Conservation (phyloP, 1,284 basidiomycete genomes). For the Puccinia sorghi region DNA sequence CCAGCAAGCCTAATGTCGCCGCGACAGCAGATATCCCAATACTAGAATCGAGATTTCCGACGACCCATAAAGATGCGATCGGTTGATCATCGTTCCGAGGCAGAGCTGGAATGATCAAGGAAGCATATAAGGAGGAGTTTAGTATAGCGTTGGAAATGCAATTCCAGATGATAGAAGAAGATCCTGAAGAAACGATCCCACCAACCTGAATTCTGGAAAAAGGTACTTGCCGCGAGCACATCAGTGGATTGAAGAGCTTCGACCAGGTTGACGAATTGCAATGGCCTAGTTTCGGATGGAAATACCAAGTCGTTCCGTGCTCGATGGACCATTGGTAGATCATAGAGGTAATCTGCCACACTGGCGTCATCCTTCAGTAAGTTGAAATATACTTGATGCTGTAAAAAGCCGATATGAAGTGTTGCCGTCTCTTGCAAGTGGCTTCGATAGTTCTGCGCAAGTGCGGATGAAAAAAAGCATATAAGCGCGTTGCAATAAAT, state of each 20-base stretch:
- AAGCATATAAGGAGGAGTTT: no score
- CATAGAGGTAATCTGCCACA: conserved; percentile 81
- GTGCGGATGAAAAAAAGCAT: background rate
- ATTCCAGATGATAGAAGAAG: conserved; percentile 40
- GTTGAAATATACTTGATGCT: conserved; percentile 72
- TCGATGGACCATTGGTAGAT: conserved; percentile 71
- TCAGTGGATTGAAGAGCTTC: conserved; percentile 61
- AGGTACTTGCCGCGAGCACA: conserved; percentile 48
- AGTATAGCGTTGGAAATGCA: background rate
- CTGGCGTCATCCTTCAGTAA: conserved; percentile 65
- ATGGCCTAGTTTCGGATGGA: conserved; percentile 61
- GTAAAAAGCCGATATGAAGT: conserved; percentile 69
- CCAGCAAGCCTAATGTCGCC: conserved; percentile 69
- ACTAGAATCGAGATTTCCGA: conserved; percentile 75
- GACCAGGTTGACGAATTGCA: conserved; percentile 65
- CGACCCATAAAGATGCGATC: conserved; percentile 66
- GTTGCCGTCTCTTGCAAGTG: conserved; percentile 67
- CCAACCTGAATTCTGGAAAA: conserved; percentile 44
- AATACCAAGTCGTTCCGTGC: conserved; percentile 73
- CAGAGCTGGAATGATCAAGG: conserved; percentile 57
- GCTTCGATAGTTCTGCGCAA: conserved; percentile 67
- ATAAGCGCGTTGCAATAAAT: background rate
- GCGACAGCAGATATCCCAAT: conserved; percentile 66
- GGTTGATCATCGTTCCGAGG: conserved; percentile 52
- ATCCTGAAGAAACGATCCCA: background rate